These are phyloP conservation scores for Phlyctochytrium planicorne DNA, from an alignment of 192 early-diverging fungal species.

Conservation along the genomic window DNA sequence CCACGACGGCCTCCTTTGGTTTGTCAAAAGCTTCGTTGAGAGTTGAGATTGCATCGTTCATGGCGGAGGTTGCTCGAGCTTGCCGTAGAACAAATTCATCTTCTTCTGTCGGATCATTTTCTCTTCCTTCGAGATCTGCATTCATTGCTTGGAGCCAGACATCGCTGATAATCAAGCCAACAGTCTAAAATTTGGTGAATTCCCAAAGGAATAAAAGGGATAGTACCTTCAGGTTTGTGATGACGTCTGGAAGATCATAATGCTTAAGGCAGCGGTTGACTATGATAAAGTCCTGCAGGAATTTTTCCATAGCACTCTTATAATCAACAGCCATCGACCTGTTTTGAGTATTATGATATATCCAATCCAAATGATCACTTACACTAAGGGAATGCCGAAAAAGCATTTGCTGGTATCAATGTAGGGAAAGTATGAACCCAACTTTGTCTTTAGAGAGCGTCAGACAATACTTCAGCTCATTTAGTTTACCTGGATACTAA, in stretches of 20 bases:
- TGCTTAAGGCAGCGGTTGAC: slow-evolving; percentile 22
- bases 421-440: slow-evolving; percentile 20
- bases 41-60: too few species aligned
- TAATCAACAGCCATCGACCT: slow-evolving; percentile 17
- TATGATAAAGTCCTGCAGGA: slow-evolving; percentile 18
- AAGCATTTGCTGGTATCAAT: slow-evolving; percentile 6
- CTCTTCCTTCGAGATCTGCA: neutral
- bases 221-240: slow-evolving; percentile 24
- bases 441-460: slow-evolving; percentile 12
- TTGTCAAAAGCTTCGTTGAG: neutral
- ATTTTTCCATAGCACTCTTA: slow-evolving; percentile 12
- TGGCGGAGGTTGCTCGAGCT: too few species aligned
- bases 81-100: neutral
- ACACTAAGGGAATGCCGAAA: slow-evolving; percentile 24
- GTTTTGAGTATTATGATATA: neutral
- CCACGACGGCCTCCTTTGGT: neutral
- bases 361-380: slow-evolving; percentile 6
- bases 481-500: slow-evolving; percentile 23
- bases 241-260: slow-evolving; percentile 24
- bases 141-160: neutral
- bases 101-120: neutral
- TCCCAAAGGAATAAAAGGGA: neutral
- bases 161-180: neutral
- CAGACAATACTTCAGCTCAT: too few species aligned
- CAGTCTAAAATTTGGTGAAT: neutral